Base-by-base conservation (phyloP, 257 asterid genomes). In the Osmanthus fragrans region DNA sequence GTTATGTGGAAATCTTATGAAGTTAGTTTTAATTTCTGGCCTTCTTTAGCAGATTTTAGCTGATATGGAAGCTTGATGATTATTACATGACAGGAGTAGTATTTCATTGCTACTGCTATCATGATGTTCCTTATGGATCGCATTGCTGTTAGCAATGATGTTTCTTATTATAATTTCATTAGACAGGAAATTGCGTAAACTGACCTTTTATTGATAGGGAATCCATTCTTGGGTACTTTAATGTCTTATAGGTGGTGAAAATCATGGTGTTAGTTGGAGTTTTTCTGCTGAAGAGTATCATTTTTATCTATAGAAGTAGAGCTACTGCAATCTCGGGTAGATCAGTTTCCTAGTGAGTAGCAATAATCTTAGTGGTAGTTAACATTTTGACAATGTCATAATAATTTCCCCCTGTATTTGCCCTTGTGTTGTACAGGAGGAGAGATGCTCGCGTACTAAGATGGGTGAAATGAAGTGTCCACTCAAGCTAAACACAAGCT, bases 401-500 rank as follows among this genome's bases (percentile, higher is more conserved):
- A 86, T 85, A 77, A 23, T 78, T 87, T 86, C 89, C 87, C 84
- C 89, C 85, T 92, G 90, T 84, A 87, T 91, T 89, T 92, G 91
- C 90, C 92, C 88, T 91, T 87, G 90, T 88, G 92, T 90, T 89
- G 94, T 84, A 86, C 92, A 91, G 92, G 97, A 81, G 83, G 77
- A 82, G 86, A 86, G 88, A 81, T 86, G 92, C 86, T 82, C 77
- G 85, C 75, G 76, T 77, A 76, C 81, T 72, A 83, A 84, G 86
- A 81, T 81, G 64, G 89, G 71, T 82, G 89, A 63, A 63, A 7
- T 63, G 33, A 83, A 87, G 84, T 81, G 77, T 79, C 82, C 86
- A 77, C 86, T 75, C 79, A 54, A 80, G 86, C 84, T 70, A 78
- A 80, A 73, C 75, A 76, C 70, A 34, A 74, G 74, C 74, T 63